These are phyloP conservation scores for Diaporthe longicolla DNA, from an alignment of 2,329 filamentous ascomycete genomes.

Conservation along the genomic window DNA sequence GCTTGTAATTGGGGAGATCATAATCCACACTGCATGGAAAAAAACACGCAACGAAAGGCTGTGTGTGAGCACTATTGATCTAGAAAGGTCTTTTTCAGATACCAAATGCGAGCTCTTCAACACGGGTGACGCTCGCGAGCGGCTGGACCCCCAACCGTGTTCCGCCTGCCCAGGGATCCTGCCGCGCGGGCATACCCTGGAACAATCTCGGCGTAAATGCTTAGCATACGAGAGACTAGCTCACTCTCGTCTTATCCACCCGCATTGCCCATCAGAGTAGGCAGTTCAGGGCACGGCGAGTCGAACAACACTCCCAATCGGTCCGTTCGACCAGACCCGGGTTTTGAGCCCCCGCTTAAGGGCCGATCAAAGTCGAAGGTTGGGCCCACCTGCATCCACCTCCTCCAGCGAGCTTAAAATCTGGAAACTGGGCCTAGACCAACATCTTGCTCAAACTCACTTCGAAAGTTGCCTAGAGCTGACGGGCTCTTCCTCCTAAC, in stretches of 20 bases:
- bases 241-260: conserved; percentile 7
- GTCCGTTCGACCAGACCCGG: conserved; percentile 15
- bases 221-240: conserved; percentile 26
- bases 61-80: not conserved
- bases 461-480: not conserved
- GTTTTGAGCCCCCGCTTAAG: conserved; percentile 22
- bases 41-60: too few relatives aligned
- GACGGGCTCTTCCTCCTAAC: not conserved
- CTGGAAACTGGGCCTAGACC: conserved; percentile 1
- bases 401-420: conserved; percentile 25
- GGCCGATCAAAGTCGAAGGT: not conserved
- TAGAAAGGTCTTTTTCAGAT: not conserved
- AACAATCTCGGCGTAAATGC: conserved; percentile 33
- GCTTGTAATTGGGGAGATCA: too few relatives aligned
- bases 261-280: conserved; percentile 14
- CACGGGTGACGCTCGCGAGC: too few relatives aligned
- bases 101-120: not conserved
- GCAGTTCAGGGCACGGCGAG: not conserved
- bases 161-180: conserved; percentile 8
- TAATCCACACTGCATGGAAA: not conserved
- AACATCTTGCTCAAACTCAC: not conserved
- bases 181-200: conserved; percentile 25
- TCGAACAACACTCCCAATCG: conserved; percentile 18
- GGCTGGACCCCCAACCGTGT: not conserved
- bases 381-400: conserved; percentile 2